These are phyloP conservation scores for Takashimella koratensis DNA, from an alignment of 1,284 basidiomycete species.

Conservation along the genomic window DNA sequence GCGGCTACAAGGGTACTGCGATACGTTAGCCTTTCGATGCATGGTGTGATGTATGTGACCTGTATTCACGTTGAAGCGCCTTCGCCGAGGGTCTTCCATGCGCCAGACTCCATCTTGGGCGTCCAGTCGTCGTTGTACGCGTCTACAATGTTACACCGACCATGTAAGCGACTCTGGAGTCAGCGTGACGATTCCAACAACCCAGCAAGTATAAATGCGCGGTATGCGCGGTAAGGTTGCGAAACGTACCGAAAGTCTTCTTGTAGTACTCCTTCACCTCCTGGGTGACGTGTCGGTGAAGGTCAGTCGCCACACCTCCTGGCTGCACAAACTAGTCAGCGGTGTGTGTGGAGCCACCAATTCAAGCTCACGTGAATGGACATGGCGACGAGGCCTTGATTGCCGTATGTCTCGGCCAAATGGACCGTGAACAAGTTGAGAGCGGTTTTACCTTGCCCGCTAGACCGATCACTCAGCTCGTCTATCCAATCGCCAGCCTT, in stretches of 20 bases:
- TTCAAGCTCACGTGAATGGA: conserved; percentile 9
- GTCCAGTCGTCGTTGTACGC: conserved; percentile 7
- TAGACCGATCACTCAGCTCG: background rate
- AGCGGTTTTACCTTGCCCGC: conserved; percentile 21
- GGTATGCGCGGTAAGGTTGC: too few relatives aligned
- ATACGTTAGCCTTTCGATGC: background rate
- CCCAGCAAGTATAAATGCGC: too few relatives aligned
- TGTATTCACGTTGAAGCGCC: conserved; percentile 9
- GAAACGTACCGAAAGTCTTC: background rate
- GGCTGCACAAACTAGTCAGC: too few relatives aligned
- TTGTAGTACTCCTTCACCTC: background rate
- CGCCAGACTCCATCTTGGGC: background rate
- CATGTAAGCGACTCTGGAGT: too few relatives aligned
- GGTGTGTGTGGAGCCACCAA: too few relatives aligned
- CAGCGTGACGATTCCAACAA: too few relatives aligned
- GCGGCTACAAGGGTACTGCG: conserved; percentile 7
- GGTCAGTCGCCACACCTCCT: background rate
- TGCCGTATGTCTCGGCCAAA: conserved; percentile 9
- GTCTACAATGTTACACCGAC: background rate
- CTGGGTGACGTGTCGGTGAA: background rate
- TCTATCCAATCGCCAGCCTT: background rate
- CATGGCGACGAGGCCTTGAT: conserved; percentile 12
- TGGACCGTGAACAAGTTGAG: conserved; percentile 8
- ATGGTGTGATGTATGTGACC: too few relatives aligned
- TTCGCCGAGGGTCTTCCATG: conserved; percentile 5